Evolutionary conservation across 345 rosid species (phyloP).

Genomic region (Ailanthus altissimus): DNA sequence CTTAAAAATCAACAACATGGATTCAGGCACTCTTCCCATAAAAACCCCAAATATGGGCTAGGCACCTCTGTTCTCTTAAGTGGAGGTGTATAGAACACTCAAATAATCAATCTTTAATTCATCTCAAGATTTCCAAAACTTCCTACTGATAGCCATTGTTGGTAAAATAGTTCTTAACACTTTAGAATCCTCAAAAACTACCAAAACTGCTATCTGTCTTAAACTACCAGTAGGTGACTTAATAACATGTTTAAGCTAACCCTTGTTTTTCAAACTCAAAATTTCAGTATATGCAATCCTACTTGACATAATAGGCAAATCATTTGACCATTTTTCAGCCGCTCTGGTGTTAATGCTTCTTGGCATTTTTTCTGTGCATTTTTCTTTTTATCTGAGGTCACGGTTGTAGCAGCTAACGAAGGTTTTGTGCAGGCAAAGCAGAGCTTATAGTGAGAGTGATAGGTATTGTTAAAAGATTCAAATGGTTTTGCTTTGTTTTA

Average conservation of each 20-base stretch:
- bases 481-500: constrained; percentile 31
- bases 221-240: constrained; percentile 57
- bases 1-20: constrained; percentile 49
- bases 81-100: constrained; percentile 73
- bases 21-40: constrained; percentile 67
- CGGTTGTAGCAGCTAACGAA: constrained; percentile 51
- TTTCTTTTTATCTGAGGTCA: constrained; percentile 43
- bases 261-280: constrained; percentile 53
- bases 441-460: constrained; percentile 69
- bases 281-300: constrained; percentile 77
- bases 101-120: constrained; percentile 58
- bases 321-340: constrained; percentile 72
- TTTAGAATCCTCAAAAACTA: constrained; percentile 78
- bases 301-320: constrained; percentile 62
- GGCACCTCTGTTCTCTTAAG: constrained; percentile 76
- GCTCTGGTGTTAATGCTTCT: constrained; percentile 66
- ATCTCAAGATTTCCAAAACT: constrained; percentile 87
- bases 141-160: constrained; percentile 57
- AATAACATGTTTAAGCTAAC: constrained; percentile 76
- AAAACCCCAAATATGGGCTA: constrained; percentile 69
- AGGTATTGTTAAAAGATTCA: constrained; percentile 59
- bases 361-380: constrained; percentile 54
- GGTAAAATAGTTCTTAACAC: constrained; percentile 85
- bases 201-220: constrained; percentile 53
- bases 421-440: constrained; percentile 48